Evolutionary conservation across 2,329 filamentous ascomycete genomes (phyloP), one percentile per base, ranked within the genome.

Genomic region (Ramularia endophylla): DNA sequence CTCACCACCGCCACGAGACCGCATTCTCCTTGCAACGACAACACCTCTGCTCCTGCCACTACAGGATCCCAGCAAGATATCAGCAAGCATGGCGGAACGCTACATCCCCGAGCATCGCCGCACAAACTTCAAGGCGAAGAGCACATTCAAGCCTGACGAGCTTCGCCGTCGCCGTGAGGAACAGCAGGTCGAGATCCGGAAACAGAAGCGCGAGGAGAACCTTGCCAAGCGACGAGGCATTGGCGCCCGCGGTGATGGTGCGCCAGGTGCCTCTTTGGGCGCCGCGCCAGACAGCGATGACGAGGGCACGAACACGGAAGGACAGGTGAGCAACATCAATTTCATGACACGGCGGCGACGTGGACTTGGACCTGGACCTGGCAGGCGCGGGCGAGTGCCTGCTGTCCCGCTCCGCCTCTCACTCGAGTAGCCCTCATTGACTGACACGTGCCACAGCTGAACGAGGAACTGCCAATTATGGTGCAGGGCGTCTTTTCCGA

Each of bases 91-190:
- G 92, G 85, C 92, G 69, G 92, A 98, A 69, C 87, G 92, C 63
- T 98, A 95, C 75, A 98, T 98, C 64, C 92, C 92, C 68, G 92
- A 98, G 75, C 92, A 98, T 77, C 88, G 92, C 69, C 89, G 92
- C 65, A 95, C 87, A 55, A 89, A 95, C 74, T 98, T 95, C 83
- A 98, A 98, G 84, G 92, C 92, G 41, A 95, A 95, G 80, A 90
- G 87, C 71, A 87, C 87, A 62, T 97, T 98, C 78, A 95, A 95
- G 81, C 90, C 90, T 60, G 92, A 98, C 68, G 92, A 98, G 75
- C 83, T 98, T 55, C 87, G 92, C 66, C 89, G 92, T 63, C 92
- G 92, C 65, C 92, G 92, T 65, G 92, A 98, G 69, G 92, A 98
- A 72, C 89, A 95, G 70, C 92, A 97, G 73, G 92, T 98, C 54